A percentile compares a stretch with the other conserved stretches of the same genome.
phyloP scores from a whole-genome alignment of 768 basidiomycete genomes.

The Gymnopilus junonius region DNA sequence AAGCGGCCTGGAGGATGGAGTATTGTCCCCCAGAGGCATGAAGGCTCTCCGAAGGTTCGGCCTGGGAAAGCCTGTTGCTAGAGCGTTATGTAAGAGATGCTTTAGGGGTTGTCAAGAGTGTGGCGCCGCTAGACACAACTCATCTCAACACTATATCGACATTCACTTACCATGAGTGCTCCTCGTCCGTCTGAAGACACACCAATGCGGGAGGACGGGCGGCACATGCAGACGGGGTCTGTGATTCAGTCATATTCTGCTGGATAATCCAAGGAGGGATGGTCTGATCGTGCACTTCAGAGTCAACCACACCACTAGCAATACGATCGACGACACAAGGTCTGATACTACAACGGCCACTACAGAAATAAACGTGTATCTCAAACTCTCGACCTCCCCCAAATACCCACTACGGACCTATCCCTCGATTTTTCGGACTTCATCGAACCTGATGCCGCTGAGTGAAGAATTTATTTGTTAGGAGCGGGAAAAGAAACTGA shows the following conservation, averaged over 20 bases:
- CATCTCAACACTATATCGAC: conserved; percentile 4
- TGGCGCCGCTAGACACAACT: not conserved
- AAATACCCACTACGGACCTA: conserved; percentile 54
- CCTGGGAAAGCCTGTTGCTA: conserved; percentile 13
- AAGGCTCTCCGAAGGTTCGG: not conserved
- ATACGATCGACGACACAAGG: conserved; percentile 4
- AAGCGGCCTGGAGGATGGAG: conserved; percentile 19
- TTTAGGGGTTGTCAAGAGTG: conserved; percentile 2
- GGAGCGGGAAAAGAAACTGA: conserved; percentile 1
- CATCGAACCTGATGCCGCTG: conserved; percentile 39
- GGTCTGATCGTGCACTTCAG: conserved; percentile 38
- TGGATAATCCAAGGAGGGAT: conserved; percentile 17
- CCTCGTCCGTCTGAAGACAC: conserved; percentile 16
- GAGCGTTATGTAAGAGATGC: conserved; percentile 15
- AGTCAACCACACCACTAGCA: conserved; percentile 3
- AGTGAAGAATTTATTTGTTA: conserved; percentile 47
- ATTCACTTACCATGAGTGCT: conserved; percentile 29
- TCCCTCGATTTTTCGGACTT: conserved; percentile 50
- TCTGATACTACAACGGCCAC: conserved; percentile 2
- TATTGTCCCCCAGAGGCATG: conserved; percentile 10
- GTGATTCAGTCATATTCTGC: conserved; percentile 28
- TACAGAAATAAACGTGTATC: conserved; percentile 6
- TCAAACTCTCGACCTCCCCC: conserved; percentile 37
- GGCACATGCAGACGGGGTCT: conserved; percentile 36
- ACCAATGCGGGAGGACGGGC: conserved; percentile 11